A percentile compares a stretch with the other conserved stretches of the same genome.
Evolutionary conservation across 192 early-diverging fungal species (phyloP).

Genomic region (Piromyces finnis): DNA sequence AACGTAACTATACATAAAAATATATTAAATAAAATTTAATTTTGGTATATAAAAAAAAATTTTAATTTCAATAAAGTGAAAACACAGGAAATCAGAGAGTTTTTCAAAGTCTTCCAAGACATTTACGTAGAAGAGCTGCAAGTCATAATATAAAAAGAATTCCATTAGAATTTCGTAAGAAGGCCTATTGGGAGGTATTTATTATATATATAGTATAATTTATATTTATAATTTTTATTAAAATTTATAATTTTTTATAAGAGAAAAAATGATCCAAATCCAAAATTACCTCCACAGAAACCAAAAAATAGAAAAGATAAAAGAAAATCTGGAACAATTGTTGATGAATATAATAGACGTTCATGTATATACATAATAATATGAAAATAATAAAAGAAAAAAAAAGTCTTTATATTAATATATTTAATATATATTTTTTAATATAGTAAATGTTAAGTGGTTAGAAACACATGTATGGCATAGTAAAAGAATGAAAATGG

Average conservation of each 20-base stretch:
- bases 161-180: constrained; percentile 60
- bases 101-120: constrained; percentile 78
- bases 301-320: constrained; percentile 15
- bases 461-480: constrained; percentile 98
- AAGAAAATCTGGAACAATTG: constrained; percentile 13
- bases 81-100: constrained; percentile 37
- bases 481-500: constrained; percentile 93
- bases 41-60: not conserved
- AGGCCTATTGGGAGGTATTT: constrained; percentile 52
- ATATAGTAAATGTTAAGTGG: constrained; percentile 48
- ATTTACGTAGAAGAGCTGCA: constrained; percentile 82
- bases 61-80: constrained; percentile 4
- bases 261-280: not conserved
- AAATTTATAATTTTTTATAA: too few relatives aligned
- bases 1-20: not conserved
- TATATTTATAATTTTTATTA: too few relatives aligned
- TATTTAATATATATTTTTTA: not conserved
- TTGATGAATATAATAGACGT: constrained; percentile 26
- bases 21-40: not conserved
- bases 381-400: too few relatives aligned
- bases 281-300: not conserved
- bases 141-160: constrained; percentile 86
- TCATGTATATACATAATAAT: constrained; percentile 8
- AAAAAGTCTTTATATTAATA: not conserved
- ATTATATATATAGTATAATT: not conserved